Conservation (phyloP, 2,329 filamentous ascomycete genomes). For the Aspergillus puulaauensis region DNA sequence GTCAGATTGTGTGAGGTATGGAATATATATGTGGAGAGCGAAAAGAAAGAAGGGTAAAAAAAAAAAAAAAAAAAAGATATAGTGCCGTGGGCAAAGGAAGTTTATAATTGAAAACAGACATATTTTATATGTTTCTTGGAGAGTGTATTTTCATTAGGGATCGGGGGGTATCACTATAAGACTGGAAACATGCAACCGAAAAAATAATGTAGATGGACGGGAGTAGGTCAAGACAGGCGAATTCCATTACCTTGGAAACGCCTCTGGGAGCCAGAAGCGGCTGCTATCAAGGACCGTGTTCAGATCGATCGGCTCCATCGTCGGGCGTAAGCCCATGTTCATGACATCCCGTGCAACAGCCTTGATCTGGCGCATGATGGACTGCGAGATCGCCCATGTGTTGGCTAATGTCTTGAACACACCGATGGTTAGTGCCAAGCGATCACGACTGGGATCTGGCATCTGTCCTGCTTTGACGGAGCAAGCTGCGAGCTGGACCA, state of each 20-base stretch:
- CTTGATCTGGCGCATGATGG: constrained; percentile 71
- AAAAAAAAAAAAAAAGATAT: not conserved
- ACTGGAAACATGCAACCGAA: constrained; percentile 3
- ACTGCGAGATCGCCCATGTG: constrained; percentile 71
- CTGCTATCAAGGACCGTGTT: constrained; percentile 33
- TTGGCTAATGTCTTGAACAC: constrained; percentile 67
- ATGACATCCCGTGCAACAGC: constrained; percentile 75
- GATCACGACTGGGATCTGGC: constrained; percentile 61
- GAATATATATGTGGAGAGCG: too few species aligned
- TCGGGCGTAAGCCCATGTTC: constrained; percentile 39
- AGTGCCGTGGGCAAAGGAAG: not conserved
- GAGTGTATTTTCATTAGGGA: not conserved
- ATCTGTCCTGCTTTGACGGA: constrained; percentile 57
- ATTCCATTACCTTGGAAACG: constrained; percentile 35
- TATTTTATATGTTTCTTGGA: not conserved
- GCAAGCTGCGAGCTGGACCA: constrained; percentile 81
- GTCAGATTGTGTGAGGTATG: not conserved
- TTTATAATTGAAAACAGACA: not conserved
- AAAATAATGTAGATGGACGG: constrained; percentile 21
- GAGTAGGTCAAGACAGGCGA: not conserved
- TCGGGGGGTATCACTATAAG: constrained; percentile 8
- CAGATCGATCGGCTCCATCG: constrained; percentile 36
- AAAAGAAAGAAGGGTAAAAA: not conserved
- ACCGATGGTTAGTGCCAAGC: constrained; percentile 75
- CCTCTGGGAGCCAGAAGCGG: constrained; percentile 36